phyloP scores from a whole-genome alignment of 164 flowering plant genomes.

The Cinnamomum micranthum region DNA sequence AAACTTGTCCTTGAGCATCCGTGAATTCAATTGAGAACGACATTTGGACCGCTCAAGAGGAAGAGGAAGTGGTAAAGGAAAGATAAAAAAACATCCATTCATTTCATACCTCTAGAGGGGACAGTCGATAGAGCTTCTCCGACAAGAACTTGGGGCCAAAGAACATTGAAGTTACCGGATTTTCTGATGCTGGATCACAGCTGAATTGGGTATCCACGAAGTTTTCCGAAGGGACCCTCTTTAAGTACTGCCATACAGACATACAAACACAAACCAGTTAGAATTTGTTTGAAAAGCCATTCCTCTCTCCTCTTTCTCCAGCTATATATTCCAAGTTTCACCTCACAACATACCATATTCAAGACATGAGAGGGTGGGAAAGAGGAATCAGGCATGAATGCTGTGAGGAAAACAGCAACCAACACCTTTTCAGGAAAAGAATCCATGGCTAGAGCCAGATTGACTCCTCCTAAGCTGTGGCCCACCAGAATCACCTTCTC shows the following conservation, averaged over 20 bases:
- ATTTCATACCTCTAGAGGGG: constrained; percentile 31
- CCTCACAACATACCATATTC: constrained; percentile 22
- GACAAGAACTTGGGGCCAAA: constrained; percentile 32
- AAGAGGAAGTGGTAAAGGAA: too few relatives aligned
- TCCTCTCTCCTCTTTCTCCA: background rate
- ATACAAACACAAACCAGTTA: too few relatives aligned
- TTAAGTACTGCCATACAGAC: constrained; percentile 5
- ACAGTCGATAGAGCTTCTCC: constrained; percentile 26
- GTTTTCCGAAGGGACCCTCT: constrained; percentile 15
- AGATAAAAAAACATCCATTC: background rate
- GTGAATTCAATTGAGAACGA: too few relatives aligned
- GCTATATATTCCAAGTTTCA: background rate
- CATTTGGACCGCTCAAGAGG: too few relatives aligned
- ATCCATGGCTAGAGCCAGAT: constrained; percentile 37
- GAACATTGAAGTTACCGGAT: background rate
- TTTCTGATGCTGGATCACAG: background rate
- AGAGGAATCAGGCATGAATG: constrained; percentile 31
- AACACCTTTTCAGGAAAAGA: constrained; percentile 31
- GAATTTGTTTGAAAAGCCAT: too few relatives aligned
- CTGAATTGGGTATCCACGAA: constrained; percentile 42
- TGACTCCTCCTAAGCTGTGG: constrained; percentile 38
- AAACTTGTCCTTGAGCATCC: too few relatives aligned
- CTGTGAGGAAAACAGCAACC: constrained; percentile 36
- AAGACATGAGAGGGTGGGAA: constrained; percentile 21
- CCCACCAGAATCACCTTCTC: constrained; percentile 45